Percentiles rank a stretch among this genome's conserved stretches.
Evolutionary conservation across 169 alveolate genomes (phyloP).

Genomic region (Plasmodium malariae): DNA sequence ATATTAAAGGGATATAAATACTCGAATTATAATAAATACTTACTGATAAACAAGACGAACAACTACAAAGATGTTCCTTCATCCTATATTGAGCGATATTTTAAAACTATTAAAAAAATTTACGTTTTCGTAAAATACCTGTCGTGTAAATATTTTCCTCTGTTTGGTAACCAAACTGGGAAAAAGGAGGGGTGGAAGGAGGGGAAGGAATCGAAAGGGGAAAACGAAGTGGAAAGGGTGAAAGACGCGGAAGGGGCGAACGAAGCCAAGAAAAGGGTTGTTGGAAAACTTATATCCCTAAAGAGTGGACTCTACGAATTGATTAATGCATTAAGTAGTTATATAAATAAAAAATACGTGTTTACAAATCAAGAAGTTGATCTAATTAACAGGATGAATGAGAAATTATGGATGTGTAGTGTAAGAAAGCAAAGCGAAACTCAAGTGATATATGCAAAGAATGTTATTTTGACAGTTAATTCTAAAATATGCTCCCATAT

Average conservation of each 20-base stretch:
- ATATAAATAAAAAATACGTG: slow-evolving; percentile 25
- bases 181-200: too few relatives aligned
- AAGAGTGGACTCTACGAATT: slow-evolving; percentile 50
- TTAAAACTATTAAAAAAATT: background rate
- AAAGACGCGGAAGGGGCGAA: background rate
- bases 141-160: background rate
- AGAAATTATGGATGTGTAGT: slow-evolving; percentile 30
- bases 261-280: slow-evolving; percentile 21
- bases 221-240: background rate
- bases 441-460: slow-evolving; percentile 20
- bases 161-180: background rate
- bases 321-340: background rate
- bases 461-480: slow-evolving; percentile 35
- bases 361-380: slow-evolving; percentile 41
- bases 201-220: too few relatives aligned
- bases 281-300: slow-evolving; percentile 37
- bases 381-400: slow-evolving; percentile 8
- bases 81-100: background rate
- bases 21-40: too few relatives aligned
- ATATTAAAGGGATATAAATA: too few relatives aligned
- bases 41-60: too few relatives aligned
- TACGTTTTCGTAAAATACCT: background rate
- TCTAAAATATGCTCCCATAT: slow-evolving; percentile 54
- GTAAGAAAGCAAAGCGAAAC: background rate
- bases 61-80: too few relatives aligned